Evolutionary conservation across 306 rosid species (phyloP), one percentile per base, ranked within the genome.

Genomic region (Hippophae gyantsensis): DNA sequence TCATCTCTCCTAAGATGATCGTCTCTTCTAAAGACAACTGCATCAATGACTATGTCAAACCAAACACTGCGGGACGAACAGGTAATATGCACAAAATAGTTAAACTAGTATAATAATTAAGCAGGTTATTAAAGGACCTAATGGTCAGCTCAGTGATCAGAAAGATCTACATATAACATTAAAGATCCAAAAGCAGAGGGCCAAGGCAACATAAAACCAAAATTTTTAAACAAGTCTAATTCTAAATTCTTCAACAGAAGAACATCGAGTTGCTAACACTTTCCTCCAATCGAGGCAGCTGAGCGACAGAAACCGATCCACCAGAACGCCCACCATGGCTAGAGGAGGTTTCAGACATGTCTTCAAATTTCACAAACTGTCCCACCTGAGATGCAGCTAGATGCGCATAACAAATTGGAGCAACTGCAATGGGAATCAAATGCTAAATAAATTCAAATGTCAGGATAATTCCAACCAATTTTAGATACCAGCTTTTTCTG

Each of bases 381-480:
- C 85, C 88, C 60, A 90, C 59, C 59, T 87, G 96, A 6, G 86
- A 52, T 18, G 97, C 97, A 6, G 97, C 97, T 67, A 90, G 64
- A 74, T 90, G 97, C 0, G 97, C 97, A 70, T 87, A 90, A 73
- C 96, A 87, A 12, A 90, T 67, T 0, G 97, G 97, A n/a, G 97
- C 94, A 70, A 90, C 97, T 90, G 84, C 81, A 82, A 3, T 52
- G 3, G 9, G 8, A 48, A 26, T 11, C n/a, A 14, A 40, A 5
- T 10, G 14, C 26, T 9, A 26, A 7, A 49, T 50, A 48, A 3
- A 40, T 8, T 10, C 5, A 10, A 18, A 18, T 18, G 18, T 18
- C 18, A 54, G 9, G 9, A 7, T 13, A 13, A 48, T 13, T 8
- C 44, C 7, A 14, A 9, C 38, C 52, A 44, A 42, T 5, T 64